These are phyloP conservation scores for Zygoascus bituminiphila DNA, from an alignment of 805 yeast genomes.

Conservation along the genomic window DNA sequence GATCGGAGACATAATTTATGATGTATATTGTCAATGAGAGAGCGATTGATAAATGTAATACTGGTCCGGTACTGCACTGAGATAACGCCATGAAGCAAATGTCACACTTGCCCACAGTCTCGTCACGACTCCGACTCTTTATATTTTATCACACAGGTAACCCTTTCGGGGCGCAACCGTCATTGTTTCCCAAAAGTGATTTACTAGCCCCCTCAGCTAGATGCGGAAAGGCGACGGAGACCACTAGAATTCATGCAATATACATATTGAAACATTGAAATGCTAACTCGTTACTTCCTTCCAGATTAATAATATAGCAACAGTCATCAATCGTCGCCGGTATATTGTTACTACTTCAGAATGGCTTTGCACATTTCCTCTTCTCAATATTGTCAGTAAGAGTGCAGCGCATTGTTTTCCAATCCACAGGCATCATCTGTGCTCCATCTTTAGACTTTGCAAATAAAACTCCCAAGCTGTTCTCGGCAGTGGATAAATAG, in stretches of 20 bases:
- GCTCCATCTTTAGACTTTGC: conserved; percentile 71
- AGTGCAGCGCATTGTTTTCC: conserved; percentile 89
- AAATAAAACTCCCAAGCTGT: conserved; percentile 89
- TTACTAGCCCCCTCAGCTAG: not conserved
- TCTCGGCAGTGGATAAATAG: conserved; percentile 79
- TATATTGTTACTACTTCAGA: conserved; percentile 17
- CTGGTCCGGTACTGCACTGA: no score
- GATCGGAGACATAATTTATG: not conserved
- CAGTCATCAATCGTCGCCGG: not conserved
- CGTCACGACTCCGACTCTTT: no score
- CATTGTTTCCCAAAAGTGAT: not conserved
- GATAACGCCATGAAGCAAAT: no score
- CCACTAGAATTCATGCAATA: no score
- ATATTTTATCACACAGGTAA: no score
- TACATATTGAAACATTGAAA: not conserved
- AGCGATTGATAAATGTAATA: no score
- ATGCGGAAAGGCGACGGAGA: no score
- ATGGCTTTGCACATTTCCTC: conserved; percentile 91
- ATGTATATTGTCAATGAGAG: no score
- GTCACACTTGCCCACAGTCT: no score
- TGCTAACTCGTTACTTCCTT: not conserved
- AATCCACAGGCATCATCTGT: conserved; percentile 80
- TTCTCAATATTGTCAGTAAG: conserved; percentile 64
- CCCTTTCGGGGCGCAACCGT: no score
- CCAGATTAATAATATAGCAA: not conserved